Evolutionary conservation across 805 yeast species (phyloP).

Genomic region (Monosporozyma siamensis): DNA sequence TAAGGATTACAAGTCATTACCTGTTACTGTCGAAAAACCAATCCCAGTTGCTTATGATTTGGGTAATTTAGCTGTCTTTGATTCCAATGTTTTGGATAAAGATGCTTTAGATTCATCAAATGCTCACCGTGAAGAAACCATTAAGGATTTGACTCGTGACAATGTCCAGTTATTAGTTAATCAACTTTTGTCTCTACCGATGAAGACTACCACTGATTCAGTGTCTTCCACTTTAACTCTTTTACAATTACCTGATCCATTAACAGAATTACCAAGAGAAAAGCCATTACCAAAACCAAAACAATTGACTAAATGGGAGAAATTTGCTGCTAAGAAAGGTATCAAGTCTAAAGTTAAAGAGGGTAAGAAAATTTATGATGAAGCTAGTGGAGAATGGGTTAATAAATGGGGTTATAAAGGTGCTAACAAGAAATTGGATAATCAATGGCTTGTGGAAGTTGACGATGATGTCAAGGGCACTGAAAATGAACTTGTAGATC

Average conservation of each 20-base stretch:
- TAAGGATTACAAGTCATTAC: constrained; percentile 28
- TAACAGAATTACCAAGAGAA: constrained; percentile 82
- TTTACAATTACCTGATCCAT: constrained; percentile 75
- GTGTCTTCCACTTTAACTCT: constrained; percentile 56
- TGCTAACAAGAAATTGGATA: constrained; percentile 74
- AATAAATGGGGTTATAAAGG: constrained; percentile 98
- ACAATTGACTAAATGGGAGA: constrained; percentile 93
- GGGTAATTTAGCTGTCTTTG: constrained; percentile 86
- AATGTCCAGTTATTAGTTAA: constrained; percentile 86
- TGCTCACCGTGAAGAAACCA: constrained; percentile 51
- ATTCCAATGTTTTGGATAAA: constrained; percentile 74
- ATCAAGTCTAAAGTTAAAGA: constrained; percentile 82
- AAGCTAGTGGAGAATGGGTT: constrained; percentile 87
- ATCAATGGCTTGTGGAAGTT: constrained; percentile 94
- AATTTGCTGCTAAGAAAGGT: constrained; percentile 92
- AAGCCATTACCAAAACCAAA: constrained; percentile 90
- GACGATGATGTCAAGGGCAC: constrained; percentile 59
- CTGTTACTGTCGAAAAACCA: constrained; percentile 82
- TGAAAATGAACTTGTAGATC: constrained; percentile 66
- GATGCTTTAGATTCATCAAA: constrained; percentile 43
- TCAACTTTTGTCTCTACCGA: constrained; percentile 83
- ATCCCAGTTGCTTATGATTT: constrained; percentile 84
- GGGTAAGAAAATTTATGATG: constrained; percentile 85
- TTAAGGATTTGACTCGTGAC: constrained; percentile 69
- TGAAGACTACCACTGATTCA: constrained; percentile 75